Conservation (phyloP, 768 basidiomycete species). For the Pulveroboletus frians region DNA sequence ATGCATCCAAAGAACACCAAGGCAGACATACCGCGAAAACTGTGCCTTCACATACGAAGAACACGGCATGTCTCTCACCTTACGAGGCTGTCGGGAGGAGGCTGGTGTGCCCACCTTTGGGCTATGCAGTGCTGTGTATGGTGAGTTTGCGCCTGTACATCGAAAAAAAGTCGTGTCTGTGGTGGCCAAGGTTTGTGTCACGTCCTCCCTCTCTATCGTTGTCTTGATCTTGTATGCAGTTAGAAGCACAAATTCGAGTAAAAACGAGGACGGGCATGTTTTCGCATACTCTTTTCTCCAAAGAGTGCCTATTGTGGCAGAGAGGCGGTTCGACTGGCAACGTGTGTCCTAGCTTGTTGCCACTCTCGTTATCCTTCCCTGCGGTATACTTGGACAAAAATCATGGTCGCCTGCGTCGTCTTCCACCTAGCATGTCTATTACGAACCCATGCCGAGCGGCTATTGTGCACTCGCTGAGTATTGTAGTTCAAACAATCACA, state of each 20-base stretch:
- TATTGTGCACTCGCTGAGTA: constrained; percentile 23
- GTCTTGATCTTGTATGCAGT: constrained; percentile 11
- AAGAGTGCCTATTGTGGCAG: constrained; percentile 22
- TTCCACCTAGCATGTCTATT: constrained; percentile 30
- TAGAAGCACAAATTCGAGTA: constrained; percentile 23
- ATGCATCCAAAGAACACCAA: constrained; percentile 46
- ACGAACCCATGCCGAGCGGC: constrained; percentile 20
- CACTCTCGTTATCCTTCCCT: constrained; percentile 29
- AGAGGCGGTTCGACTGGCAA: constrained; percentile 7
- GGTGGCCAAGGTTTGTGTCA: constrained; percentile 22
- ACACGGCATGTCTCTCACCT: constrained; percentile 25
- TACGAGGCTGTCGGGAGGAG: constrained; percentile 31
- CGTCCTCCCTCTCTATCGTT: background rate
- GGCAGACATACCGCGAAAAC: constrained; percentile 10
- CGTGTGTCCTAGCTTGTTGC: constrained; percentile 26
- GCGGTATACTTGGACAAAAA: constrained; percentile 21
- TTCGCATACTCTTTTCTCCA: constrained; percentile 20
- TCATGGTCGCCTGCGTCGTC: constrained; percentile 18
- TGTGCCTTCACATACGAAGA: constrained; percentile 30
- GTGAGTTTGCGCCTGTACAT: constrained; percentile 26
- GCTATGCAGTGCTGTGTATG: constrained; percentile 24
- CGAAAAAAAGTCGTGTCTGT: constrained; percentile 27
- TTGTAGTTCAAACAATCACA: constrained; percentile 20
- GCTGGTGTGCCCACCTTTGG: constrained; percentile 28
- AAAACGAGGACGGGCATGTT: constrained; percentile 9